phyloP scores from a whole-genome alignment of 2,329 filamentous ascomycete species.

The Apiospora arundinis region DNA sequence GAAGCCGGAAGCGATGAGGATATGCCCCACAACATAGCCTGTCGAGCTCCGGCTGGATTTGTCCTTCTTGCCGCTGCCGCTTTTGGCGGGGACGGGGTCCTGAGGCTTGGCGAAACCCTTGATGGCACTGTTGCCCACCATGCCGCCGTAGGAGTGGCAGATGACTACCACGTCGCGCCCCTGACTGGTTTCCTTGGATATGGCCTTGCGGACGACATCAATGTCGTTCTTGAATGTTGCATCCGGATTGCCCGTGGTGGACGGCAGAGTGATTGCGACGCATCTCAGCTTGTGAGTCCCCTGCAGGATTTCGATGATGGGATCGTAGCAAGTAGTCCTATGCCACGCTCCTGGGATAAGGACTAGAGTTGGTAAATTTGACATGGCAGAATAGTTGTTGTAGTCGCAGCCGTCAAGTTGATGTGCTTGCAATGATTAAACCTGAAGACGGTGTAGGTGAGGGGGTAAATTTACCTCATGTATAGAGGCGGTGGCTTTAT shows the following conservation, averaged over 20 bases:
- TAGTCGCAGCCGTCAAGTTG: no score
- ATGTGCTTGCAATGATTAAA: background rate
- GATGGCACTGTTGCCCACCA: conserved; percentile 19
- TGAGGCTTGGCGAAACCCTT: background rate
- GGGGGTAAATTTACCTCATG: background rate
- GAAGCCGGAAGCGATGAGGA: conserved; percentile 17
- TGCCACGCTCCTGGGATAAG: conserved; percentile 15
- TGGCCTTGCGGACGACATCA: conserved; percentile 44
- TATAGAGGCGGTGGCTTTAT: background rate
- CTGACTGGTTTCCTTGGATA: conserved; percentile 41
- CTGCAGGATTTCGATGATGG: background rate
- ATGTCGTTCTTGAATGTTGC: conserved; percentile 51
- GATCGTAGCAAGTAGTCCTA: background rate
- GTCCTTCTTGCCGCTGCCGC: no score
- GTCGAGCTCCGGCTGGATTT: background rate
- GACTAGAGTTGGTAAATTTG: background rate
- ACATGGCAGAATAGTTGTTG: background rate
- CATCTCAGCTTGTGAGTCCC: background rate
- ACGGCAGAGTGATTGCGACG: conserved; percentile 44
- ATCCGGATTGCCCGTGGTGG: conserved; percentile 40
- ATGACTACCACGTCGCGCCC: conserved; percentile 17
- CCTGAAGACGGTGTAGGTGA: background rate
- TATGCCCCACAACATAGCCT: background rate
- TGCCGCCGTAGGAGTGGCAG: conserved; percentile 14
- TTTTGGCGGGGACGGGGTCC: no score